These are phyloP conservation scores for Lobosporangium transversale DNA, from an alignment of 192 early-diverging fungal species.

Conservation along the genomic window DNA sequence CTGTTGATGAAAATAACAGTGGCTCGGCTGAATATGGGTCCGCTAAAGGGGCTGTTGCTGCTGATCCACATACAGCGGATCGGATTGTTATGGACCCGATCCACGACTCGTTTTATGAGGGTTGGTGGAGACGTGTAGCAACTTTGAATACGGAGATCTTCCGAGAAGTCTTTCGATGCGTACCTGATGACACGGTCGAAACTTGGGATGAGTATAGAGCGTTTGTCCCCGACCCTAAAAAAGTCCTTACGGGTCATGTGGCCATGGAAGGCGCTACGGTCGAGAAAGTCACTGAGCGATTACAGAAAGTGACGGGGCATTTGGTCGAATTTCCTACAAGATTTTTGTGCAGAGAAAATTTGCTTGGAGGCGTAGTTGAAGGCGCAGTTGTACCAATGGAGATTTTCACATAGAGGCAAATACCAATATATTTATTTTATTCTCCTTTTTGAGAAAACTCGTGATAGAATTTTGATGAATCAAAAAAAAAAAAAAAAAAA, in stretches of 20 bases:
- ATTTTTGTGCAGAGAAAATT: constrained; percentile 62
- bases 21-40: background rate
- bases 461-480: too few species aligned
- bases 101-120: constrained; percentile 67
- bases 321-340: constrained; percentile 62
- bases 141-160: constrained; percentile 72
- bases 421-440: background rate
- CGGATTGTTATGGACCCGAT: constrained; percentile 75
- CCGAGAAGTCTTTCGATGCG: constrained; percentile 82
- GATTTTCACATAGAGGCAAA: constrained; percentile 57
- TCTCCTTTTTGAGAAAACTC: background rate
- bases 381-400: constrained; percentile 65
- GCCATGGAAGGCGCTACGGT: constrained; percentile 53
- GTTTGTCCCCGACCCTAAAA: constrained; percentile 59
- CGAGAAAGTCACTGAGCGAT: constrained; percentile 35
- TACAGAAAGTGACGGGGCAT: constrained; percentile 58
- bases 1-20: too few species aligned
- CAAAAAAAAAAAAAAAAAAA: constrained; percentile 5
- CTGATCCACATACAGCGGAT: constrained; percentile 46
- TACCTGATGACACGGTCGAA: constrained; percentile 84
- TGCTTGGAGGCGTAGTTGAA: constrained; percentile 57
- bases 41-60: constrained; percentile 14
- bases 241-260: constrained; percentile 60
- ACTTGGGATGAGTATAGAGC: constrained; percentile 53
- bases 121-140: constrained; percentile 70